A percentile compares a stretch with the other conserved stretches of the same genome.
Evolutionary conservation across 441 rosid species (phyloP).

Genomic region (Mallotus repandus): DNA sequence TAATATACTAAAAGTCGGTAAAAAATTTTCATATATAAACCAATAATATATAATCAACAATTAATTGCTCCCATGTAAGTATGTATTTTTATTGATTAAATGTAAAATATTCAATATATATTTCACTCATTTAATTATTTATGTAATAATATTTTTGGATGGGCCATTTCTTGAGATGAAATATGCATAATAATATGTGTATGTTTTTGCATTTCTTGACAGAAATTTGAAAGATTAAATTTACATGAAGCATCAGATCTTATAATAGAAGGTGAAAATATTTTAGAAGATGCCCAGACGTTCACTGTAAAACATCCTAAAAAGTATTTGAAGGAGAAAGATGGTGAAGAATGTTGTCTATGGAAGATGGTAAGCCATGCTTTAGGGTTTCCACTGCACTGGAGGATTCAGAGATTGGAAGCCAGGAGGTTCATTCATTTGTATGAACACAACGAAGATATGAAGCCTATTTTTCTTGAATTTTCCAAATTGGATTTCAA

Average conservation of each 20-base stretch:
- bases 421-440: slow-evolving; percentile 38
- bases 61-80: no score
- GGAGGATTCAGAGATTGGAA: slow-evolving; percentile 36
- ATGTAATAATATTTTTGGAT: no score
- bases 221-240: no score
- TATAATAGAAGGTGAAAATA: slow-evolving; percentile 20
- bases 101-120: no score
- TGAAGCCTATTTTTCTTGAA: slow-evolving; percentile 28
- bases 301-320: slow-evolving; percentile 20
- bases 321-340: not conserved
- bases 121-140: no score
- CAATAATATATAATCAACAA: no score
- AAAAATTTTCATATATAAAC: no score
- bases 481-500: slow-evolving; percentile 38
- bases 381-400: slow-evolving; percentile 40
- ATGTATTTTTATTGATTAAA: no score
- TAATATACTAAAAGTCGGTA: no score
- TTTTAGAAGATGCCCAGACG: slow-evolving; percentile 26
- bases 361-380: slow-evolving; percentile 26
- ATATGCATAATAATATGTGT: no score
- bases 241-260: slow-evolving; percentile 36
- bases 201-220: no score
- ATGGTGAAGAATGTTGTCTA: slow-evolving; percentile 11
- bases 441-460: slow-evolving; percentile 17
- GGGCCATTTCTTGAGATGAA: no score